A percentile compares a stretch with the other conserved stretches of the same genome.
These are phyloP conservation scores for Entophlyctis helioformis DNA, from an alignment of 192 early-diverging fungal species.

Conservation along the genomic window DNA sequence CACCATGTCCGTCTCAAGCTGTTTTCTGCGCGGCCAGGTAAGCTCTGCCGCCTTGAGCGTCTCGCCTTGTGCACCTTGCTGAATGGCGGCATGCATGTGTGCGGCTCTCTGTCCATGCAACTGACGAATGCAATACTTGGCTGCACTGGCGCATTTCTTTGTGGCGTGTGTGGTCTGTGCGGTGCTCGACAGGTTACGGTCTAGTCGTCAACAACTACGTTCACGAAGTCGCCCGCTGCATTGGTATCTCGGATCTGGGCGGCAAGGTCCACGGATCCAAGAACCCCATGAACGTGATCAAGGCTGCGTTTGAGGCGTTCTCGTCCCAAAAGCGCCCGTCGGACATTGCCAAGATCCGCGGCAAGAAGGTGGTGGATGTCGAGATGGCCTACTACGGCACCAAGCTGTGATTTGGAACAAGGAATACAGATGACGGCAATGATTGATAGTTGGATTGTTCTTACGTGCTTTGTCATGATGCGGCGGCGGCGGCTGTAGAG, in stretches of 20 bases:
- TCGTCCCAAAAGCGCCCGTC: slow-evolving; percentile 61
- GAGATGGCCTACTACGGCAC: slow-evolving; percentile 83
- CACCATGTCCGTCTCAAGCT: slow-evolving; percentile 72
- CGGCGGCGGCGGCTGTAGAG: no score
- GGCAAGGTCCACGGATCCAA: slow-evolving; percentile 84
- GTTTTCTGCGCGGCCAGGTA: slow-evolving; percentile 77
- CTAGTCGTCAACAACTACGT: slow-evolving; percentile 84
- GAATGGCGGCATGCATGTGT: no score
- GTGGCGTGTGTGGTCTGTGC: no score
- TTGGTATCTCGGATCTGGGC: slow-evolving; percentile 85
- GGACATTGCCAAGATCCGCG: slow-evolving; percentile 78
- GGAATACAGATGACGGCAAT: no score
- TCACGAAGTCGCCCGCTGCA: slow-evolving; percentile 88
- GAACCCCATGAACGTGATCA: slow-evolving; percentile 98
- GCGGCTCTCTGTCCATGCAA: no score
- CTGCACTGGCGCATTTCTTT: no score
- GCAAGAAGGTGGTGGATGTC: slow-evolving; percentile 81
- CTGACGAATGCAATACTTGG: no score
- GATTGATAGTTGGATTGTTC: no score
- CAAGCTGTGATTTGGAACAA: no score
- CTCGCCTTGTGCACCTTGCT: no score
- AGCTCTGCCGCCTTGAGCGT: not conserved
- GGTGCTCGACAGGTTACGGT: slow-evolving; percentile 73
- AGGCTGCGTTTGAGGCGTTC: slow-evolving; percentile 88
- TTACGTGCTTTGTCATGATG: no score